phyloP scores from a whole-genome alignment of 2,329 filamentous ascomycete genomes.

The Mycosphaerella arachidis region DNA sequence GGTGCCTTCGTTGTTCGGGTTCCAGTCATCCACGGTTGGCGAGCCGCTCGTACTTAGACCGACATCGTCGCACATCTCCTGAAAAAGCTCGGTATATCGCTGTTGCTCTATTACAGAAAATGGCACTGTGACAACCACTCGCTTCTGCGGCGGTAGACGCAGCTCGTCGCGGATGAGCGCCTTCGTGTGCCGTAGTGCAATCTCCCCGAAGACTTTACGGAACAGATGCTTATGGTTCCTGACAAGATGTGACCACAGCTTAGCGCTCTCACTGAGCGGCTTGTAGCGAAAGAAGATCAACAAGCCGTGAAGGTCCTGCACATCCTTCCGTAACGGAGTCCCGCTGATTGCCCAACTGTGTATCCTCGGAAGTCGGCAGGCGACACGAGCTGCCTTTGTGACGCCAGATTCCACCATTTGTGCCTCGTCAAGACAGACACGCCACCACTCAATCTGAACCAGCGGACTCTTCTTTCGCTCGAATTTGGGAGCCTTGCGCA shows the following conservation, averaged over 20 bases:
- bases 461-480: conserved; percentile 71
- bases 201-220: conserved; percentile 60
- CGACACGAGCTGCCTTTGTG: conserved; percentile 75
- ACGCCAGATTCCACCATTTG: conserved; percentile 93
- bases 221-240: conserved; percentile 60
- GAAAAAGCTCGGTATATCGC: conserved; percentile 73
- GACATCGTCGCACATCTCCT: conserved; percentile 67
- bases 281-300: conserved; percentile 75
- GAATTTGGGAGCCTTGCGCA: conserved; percentile 46
- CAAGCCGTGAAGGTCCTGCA: conserved; percentile 74
- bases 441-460: conserved; percentile 81
- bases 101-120: conserved; percentile 90
- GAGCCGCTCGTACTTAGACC: conserved; percentile 61
- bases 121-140: conserved; percentile 81
- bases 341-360: conserved; percentile 92
- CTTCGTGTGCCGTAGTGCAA: conserved; percentile 84
- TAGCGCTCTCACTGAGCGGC: conserved; percentile 63
- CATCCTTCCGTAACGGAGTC: conserved; percentile 77
- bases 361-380: conserved; percentile 71
- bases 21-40: conserved; percentile 60
- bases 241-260: conserved; percentile 66
- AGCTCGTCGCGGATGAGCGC: conserved; percentile 73
- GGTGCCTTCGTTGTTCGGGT: conserved; percentile 53
- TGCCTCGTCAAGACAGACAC: conserved; percentile 68
- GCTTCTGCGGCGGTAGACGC: conserved; percentile 72